Evolutionary conservation across 129 eudicot species (phyloP), one percentile per base, ranked within the genome.

Genomic region (Tagetes erecta): DNA sequence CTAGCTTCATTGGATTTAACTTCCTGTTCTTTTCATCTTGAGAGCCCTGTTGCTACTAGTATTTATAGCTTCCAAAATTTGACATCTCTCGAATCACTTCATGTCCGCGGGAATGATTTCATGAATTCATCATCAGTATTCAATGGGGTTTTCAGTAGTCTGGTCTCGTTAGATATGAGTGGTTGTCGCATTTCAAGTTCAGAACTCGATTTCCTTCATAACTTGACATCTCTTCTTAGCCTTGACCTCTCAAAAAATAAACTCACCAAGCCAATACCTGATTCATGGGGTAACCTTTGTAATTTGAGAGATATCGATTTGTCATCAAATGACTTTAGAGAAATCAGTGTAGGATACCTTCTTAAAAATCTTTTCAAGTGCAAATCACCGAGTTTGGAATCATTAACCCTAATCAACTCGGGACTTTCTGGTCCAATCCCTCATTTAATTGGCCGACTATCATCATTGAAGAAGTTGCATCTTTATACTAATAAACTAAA

Each of bases 311-410:
- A 42, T 20, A 12, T 76, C 14, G 9, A 14, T 68, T 33, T 76
- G 69, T 42, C 75, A 7, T 1, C 0, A 2, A 76, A 68, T n/a
- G 0, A 49, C 3, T 68, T 53, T 44, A 7, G 37, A 5, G 30
- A 44, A 2, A 39, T 14, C 13, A 27, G 34, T n/a, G 39, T 71
- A 55, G 1, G 31, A 4, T 9, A 30, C 30, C 40, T 71, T 39
- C 55, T 71, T 71, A 1, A 55, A 67, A 56, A 41, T 68, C 49
- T 76, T 11, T 33, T 37, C 3, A 38, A 67, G 0, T 76, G 80
- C 59, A 46, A 76, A 66, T 76, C 62, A 34, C 62, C 80, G 31
- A 36, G 59, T 7, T 56, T 76, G 80, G 81, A 69, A 51, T 36
- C 51, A 0, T 35, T 77, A 0, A 14, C n/a, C 20, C 1, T 77